Evolutionary conservation across 1,284 basidiomycete species (phyloP), one percentile per base, ranked within the genome.

Genomic region (Cronartium quercuum): DNA sequence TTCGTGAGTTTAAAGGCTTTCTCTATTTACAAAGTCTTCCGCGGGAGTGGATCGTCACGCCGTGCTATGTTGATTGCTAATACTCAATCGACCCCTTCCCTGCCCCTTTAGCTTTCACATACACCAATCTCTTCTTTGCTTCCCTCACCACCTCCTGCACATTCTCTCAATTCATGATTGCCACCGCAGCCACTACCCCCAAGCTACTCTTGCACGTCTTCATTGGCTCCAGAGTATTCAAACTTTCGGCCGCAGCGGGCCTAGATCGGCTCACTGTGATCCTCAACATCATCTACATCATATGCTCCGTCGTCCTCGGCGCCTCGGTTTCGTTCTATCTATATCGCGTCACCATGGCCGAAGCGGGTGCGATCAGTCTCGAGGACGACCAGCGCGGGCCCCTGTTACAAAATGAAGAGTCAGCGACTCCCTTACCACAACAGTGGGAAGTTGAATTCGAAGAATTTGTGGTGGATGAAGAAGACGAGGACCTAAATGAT

Each of bases 381-480:
- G 47, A 73, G 42, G 70, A 73, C 24, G 70, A 73, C n/a, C 42
- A 66, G 34, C 63, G 63, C 15, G 15, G 70, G 24, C 47, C 61
- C 29, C 42, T 64, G 57, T 47, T 73, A 5, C 41, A 58, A 21
- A 61, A 61, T 47, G 63, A 29, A 7, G 70, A 73, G 9, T 35
- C 63, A n/a, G 51, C 29, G 4, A 37, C 13, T 66, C 35, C 61
- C 34, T n/a, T n/a, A 18, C 55, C 58, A 61, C 68, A 44, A 18
- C 68, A 71, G 29, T 73, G 70, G 70, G 62, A 73, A 29, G 70
- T 66, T n/a, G 70, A 73, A 42, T 73, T 73, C 60, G 70, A 73
- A 29, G 70, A 73, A 21, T 71, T 71, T 40, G 68, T 51, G 9
- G 61, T 51, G 35, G 61, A 71, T 18, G 68, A 61, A 29, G 34